Evolutionary conservation across 1,284 basidiomycete species (phyloP).

Genomic region (Ceratobasidium sp.): DNA sequence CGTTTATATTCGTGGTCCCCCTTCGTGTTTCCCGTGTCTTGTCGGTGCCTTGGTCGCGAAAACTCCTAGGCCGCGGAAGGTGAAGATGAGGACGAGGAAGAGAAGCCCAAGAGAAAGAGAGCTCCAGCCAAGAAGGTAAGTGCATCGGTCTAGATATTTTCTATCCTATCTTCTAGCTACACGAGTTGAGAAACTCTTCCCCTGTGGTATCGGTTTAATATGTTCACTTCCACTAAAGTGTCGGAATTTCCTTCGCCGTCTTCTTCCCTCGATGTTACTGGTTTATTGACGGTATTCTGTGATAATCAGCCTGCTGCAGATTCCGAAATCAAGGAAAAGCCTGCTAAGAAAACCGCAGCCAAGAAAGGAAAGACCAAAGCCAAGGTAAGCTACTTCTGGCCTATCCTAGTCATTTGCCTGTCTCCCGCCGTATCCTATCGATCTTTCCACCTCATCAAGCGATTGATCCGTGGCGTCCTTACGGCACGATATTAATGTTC

Average conservation of each 20-base stretch:
- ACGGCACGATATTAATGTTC: neutral
- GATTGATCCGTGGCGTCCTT: no score
- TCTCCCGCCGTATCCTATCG: no score
- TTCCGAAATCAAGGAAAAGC: slow-evolving; percentile 20
- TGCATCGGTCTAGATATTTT: neutral
- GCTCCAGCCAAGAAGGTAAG: slow-evolving; percentile 49
- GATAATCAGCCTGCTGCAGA: no score
- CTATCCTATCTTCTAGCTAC: neutral
- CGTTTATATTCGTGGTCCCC: no score
- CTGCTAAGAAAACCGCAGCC: slow-evolving; percentile 21
- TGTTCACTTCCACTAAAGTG: no score
- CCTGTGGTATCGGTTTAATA: no score
- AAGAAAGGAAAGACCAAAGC: slow-evolving; percentile 24
- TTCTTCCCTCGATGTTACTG: no score
- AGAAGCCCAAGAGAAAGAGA: slow-evolving; percentile 60
- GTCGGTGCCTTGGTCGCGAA: no score
- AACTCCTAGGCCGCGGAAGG: slow-evolving; percentile 48
- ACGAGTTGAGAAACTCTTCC: neutral
- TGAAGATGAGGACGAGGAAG: slow-evolving; percentile 56
- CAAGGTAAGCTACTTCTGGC: slow-evolving; percentile 19
- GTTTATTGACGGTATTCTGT: no score
- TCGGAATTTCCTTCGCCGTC: no score
- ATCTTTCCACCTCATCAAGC: no score
- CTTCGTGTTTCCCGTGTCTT: no score
- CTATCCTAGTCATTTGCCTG: neutral